phyloP scores from a whole-genome alignment of 768 basidiomycete genomes.

The Hemileccinum impolitum region DNA sequence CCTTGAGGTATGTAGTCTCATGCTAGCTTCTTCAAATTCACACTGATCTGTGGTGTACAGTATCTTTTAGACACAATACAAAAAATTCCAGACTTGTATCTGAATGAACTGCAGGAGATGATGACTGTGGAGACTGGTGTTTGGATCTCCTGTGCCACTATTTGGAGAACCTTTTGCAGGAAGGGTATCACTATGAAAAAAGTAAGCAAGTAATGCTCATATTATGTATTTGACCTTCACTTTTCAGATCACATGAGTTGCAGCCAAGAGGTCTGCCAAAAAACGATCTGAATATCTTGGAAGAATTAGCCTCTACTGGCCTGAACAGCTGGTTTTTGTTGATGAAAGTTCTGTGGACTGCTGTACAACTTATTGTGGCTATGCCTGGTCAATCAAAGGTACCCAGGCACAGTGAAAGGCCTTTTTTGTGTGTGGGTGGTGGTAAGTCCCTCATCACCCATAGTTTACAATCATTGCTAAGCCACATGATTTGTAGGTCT shows the following conservation, averaged over 20 bases:
- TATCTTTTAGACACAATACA: neutral
- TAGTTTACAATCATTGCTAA: too few species aligned
- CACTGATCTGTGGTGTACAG: neutral
- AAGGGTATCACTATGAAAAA: neutral
- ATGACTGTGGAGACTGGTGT: neutral
- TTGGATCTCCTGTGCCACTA: neutral
- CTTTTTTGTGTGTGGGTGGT: neutral
- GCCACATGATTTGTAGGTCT: too few species aligned
- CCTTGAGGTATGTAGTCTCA: too few species aligned
- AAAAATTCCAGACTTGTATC: neutral
- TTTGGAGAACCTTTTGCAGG: neutral
- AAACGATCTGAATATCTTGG: neutral
- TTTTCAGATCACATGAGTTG: neutral
- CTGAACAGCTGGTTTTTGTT: neutral
- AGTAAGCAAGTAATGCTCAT: neutral
- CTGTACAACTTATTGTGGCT: neutral
- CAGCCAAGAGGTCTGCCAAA: neutral
- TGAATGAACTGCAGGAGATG: neutral
- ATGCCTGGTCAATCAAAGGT: neutral
- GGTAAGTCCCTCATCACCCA: too few species aligned
- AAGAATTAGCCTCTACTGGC: neutral
- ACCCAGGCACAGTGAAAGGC: neutral
- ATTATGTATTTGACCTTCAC: neutral
- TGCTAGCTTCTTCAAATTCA: too few species aligned
- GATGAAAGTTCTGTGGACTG: neutral